Evolutionary conservation across 768 basidiomycete species (phyloP), one percentile per base, ranked within the genome.

Genomic region (Sutorius australiensis): DNA sequence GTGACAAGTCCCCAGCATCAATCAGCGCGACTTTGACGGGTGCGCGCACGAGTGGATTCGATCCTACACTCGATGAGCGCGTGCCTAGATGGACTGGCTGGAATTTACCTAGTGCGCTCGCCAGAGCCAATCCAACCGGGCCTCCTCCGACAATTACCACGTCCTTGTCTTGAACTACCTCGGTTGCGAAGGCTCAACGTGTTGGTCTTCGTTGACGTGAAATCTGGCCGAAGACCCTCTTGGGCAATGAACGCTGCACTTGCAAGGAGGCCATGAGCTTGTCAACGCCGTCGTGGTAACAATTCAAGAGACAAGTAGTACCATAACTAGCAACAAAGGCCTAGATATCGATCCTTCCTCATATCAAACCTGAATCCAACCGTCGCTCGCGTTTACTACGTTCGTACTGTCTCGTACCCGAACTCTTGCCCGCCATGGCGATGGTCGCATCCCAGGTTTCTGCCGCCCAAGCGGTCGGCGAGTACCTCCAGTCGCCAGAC

Each of bases 141-240:
- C 95, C 95, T 27, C 92, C 97, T 16, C 97, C 97, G 24, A 98
- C 91, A 61, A 98, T 89, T 19, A 95, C 90, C 32, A 98, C 78
- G 67, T 98, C 97, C 58, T 80, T 85, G 34, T 89, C 80, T 54
- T 80, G 73, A 27, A 68, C 49, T 9, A 53, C 45, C 14, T 51
- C 48, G 21, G 59, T 60, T 42, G 58, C 52, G 17, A 61, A 71
- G 10, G 57, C 21, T 48, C 67, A 60, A 21, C 39, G 16, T 11
- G 31, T 34, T 8, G 33, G 24, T 10, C 32, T 52, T 44, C 47
- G 56, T 50, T 30, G 54, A 44, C 58, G 36, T 14, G 38, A 41
- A 21, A 50, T 31, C n/a, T 21, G 47, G 16, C 31, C 5, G 11
- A 54, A 37, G 41, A 58, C 24, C 28, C 30, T 49, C 28, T 44